Evolutionary conservation across 108 stramenopile species (phyloP).

Genomic region (Poteriospumella lacustris): DNA sequence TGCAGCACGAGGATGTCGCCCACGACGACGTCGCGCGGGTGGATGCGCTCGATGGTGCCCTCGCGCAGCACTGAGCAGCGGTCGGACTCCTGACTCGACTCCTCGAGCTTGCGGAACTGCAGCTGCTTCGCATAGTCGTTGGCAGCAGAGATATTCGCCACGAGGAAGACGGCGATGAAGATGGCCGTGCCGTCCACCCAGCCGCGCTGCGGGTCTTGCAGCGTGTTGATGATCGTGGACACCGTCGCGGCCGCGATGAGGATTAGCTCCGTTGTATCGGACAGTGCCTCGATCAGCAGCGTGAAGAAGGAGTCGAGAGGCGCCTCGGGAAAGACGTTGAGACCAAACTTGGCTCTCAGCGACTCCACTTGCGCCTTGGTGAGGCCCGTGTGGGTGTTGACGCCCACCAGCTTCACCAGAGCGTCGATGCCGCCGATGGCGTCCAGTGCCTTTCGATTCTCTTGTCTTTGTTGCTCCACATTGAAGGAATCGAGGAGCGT

Average conservation of each 20-base stretch:
- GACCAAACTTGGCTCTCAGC: background rate
- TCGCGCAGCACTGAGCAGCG: constrained; percentile 4
- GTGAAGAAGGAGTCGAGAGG: background rate
- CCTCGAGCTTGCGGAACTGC: constrained; percentile 17
- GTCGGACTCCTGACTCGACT: background rate
- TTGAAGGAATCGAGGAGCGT: constrained; percentile 2
- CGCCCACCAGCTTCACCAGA: background rate
- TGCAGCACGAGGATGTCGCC: constrained; percentile 19
- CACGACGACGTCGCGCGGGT: constrained; percentile 13
- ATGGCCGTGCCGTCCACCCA: constrained; percentile 20
- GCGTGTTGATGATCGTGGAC: background rate
- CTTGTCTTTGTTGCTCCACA: background rate
- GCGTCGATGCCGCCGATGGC: background rate
- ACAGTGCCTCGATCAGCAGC: background rate
- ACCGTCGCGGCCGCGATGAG: background rate
- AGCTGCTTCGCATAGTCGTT: constrained; percentile 26
- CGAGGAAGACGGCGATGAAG: constrained; percentile 23
- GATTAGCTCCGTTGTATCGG: constrained; percentile 1
- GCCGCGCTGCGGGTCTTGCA: background rate
- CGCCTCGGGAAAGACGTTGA: constrained; percentile 17
- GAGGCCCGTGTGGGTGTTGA: background rate
- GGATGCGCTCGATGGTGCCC: constrained; percentile 13
- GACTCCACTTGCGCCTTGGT: background rate
- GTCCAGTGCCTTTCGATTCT: background rate
- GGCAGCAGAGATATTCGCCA: constrained; percentile 22